Evolutionary conservation across 768 basidiomycete species (phyloP).

Genomic region (Paxillus ammoniavirescens): DNA sequence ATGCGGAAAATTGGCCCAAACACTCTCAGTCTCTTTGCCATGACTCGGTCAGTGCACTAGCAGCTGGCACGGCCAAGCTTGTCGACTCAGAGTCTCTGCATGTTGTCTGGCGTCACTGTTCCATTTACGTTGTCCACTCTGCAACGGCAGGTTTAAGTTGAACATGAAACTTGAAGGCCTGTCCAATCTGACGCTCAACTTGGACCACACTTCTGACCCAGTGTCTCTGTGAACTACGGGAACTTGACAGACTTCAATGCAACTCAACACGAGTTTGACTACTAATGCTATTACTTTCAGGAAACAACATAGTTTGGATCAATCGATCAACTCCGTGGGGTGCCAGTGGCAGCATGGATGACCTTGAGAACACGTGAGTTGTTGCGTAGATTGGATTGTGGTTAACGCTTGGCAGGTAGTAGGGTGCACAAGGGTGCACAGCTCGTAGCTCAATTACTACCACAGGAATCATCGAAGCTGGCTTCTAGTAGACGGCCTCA

Average conservation of each 20-base stretch:
- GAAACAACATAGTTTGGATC: slow-evolving; percentile 38
- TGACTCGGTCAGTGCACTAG: too few relatives aligned
- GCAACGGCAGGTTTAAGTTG: slow-evolving; percentile 43
- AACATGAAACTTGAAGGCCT: slow-evolving; percentile 24
- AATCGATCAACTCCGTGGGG: slow-evolving; percentile 54
- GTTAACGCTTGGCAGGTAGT: not conserved
- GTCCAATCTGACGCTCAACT: slow-evolving; percentile 37
- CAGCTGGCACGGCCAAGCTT: too few relatives aligned
- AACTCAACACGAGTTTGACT: slow-evolving; percentile 21
- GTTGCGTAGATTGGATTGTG: not conserved
- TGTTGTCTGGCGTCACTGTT: too few relatives aligned
- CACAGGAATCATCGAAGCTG: too few relatives aligned
- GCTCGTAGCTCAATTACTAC: slow-evolving; percentile 22
- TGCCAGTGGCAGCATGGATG: slow-evolving; percentile 53
- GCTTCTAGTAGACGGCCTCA: too few relatives aligned
- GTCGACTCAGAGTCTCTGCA: too few relatives aligned
- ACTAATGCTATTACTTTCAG: not conserved
- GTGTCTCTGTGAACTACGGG: slow-evolving; percentile 48
- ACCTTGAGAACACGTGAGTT: slow-evolving; percentile 48
- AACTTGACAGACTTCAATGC: slow-evolving; percentile 46
- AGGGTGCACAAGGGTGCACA: slow-evolving; percentile 39
- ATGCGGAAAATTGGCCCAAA: too few relatives aligned
- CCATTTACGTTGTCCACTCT: too few relatives aligned
- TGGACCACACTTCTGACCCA: slow-evolving; percentile 38
- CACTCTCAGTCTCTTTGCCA: too few relatives aligned